These are phyloP conservation scores for Plicaturopsis crispa DNA, from an alignment of 768 basidiomycete genomes.

Conservation along the genomic window DNA sequence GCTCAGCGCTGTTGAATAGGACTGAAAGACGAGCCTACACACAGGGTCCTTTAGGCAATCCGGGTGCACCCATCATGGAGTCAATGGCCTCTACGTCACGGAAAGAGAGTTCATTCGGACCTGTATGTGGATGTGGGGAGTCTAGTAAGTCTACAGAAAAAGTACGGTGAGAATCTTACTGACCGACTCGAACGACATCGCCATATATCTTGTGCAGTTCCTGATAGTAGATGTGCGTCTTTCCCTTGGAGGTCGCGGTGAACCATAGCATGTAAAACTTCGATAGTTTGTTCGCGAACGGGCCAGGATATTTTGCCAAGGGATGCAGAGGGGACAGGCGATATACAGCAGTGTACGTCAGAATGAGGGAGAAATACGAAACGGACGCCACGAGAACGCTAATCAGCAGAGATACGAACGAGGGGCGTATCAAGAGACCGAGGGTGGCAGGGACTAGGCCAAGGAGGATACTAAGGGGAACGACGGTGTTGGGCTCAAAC, in stretches of 20 bases:
- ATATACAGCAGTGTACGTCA: slow-evolving; percentile 21
- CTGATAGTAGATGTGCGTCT: slow-evolving; percentile 19
- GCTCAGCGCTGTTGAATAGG: too few species aligned
- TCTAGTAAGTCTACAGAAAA: neutral
- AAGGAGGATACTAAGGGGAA: neutral
- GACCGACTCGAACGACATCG: slow-evolving; percentile 29
- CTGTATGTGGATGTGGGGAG: slow-evolving; percentile 14
- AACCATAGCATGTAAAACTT: slow-evolving; percentile 19
- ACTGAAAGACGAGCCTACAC: too few species aligned
- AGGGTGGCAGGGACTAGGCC: neutral
- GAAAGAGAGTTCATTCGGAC: slow-evolving; percentile 41
- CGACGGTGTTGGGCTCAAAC: neutral
- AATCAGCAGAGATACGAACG: neutral
- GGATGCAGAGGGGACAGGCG: slow-evolving; percentile 32
- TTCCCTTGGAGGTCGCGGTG: slow-evolving; percentile 15
- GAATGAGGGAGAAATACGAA: slow-evolving; percentile 9
- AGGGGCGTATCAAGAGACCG: neutral
- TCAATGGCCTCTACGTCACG: slow-evolving; percentile 24
- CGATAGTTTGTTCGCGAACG: slow-evolving; percentile 16
- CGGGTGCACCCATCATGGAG: slow-evolving; percentile 25
- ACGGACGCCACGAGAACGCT: slow-evolving; percentile 2
- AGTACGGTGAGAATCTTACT: slow-evolving; percentile 1
- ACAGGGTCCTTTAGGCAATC: slow-evolving; percentile 35
- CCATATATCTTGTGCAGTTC: slow-evolving; percentile 29
- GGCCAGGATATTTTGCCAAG: slow-evolving; percentile 28